Conservation (phyloP, 371 early-diverging fungal species). For the Neoconidiobolus thromboides region DNA sequence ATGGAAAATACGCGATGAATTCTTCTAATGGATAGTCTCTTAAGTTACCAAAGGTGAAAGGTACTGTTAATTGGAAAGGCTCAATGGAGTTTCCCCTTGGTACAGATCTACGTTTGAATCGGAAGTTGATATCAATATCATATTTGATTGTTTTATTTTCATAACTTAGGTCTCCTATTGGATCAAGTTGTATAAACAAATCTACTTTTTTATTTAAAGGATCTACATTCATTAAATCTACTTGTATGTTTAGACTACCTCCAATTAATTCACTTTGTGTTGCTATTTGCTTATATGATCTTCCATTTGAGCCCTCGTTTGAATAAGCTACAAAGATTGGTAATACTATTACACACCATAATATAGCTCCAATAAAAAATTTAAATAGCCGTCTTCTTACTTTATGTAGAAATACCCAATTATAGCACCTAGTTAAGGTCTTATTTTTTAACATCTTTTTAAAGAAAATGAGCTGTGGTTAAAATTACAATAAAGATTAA, state of each 20-base stretch:
- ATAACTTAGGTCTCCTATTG: conserved; percentile 12
- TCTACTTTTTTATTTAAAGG: conserved; percentile 15
- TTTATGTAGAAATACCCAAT: too few relatives aligned
- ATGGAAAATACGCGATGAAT: conserved; percentile 6
- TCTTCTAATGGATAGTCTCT: conserved; percentile 17
- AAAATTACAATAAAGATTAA: too few relatives aligned
- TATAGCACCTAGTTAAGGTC: too few relatives aligned
- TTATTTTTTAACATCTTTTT: too few relatives aligned
- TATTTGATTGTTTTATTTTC: conserved; percentile 11
- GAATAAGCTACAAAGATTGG: conserved; percentile 16
- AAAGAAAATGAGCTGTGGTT: too few relatives aligned
- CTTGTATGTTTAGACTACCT: conserved; percentile 12
- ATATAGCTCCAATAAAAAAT: too few relatives aligned
- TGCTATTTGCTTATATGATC: conserved; percentile 8
- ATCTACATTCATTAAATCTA: conserved; percentile 14
- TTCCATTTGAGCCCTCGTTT: conserved; percentile 12
- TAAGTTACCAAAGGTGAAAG: conserved; percentile 14
- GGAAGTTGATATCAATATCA: conserved; percentile 4
- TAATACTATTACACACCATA: conserved; percentile 12
- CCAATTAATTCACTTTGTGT: conserved; percentile 13
- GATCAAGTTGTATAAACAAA: conserved; percentile 14
- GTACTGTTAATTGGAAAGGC: conserved; percentile 13
- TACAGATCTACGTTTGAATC: neutral
- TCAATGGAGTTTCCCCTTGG: neutral
- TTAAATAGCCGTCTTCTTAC: too few relatives aligned